These are phyloP conservation scores for Leishmania mexicana DNA, from an alignment of 208 protist species.

Conservation along the genomic window DNA sequence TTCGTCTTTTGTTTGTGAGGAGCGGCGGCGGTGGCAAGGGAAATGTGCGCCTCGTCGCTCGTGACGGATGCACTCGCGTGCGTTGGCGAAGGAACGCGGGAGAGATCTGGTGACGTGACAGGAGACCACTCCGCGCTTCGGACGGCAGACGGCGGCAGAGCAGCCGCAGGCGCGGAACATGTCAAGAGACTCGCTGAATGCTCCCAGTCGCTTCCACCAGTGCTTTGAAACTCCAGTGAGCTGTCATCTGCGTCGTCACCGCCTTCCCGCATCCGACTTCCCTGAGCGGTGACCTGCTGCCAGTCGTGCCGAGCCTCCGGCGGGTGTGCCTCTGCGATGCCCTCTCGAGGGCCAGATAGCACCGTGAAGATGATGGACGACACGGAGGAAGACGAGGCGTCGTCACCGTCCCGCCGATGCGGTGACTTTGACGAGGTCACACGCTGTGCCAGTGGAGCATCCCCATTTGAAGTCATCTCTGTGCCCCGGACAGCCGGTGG, in stretches of 20 bases:
- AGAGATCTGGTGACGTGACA: background rate
- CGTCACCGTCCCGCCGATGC: background rate
- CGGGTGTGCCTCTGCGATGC: background rate
- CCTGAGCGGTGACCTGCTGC: background rate
- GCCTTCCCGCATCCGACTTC: background rate
- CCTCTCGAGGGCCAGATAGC: background rate
- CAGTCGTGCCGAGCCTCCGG: background rate
- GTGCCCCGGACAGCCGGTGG: background rate
- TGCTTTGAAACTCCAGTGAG: background rate
- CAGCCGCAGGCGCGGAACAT: background rate
- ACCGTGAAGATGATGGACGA: conserved; percentile 7
- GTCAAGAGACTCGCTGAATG: background rate
- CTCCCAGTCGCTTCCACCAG: background rate
- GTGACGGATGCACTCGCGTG: background rate
- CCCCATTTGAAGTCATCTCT: no score
- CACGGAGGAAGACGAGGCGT: conserved; percentile 3
- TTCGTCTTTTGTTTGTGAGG: background rate
- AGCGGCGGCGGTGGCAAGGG: background rate
- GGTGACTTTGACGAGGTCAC: background rate
- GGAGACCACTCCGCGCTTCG: background rate
- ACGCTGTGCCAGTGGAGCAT: background rate
- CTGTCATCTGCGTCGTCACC: background rate
- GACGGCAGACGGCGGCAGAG: background rate
- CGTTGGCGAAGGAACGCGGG: background rate
- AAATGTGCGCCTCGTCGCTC: background rate